Conservation (phyloP, 208 protist genomes). For the Crithidia brevicula region DNA sequence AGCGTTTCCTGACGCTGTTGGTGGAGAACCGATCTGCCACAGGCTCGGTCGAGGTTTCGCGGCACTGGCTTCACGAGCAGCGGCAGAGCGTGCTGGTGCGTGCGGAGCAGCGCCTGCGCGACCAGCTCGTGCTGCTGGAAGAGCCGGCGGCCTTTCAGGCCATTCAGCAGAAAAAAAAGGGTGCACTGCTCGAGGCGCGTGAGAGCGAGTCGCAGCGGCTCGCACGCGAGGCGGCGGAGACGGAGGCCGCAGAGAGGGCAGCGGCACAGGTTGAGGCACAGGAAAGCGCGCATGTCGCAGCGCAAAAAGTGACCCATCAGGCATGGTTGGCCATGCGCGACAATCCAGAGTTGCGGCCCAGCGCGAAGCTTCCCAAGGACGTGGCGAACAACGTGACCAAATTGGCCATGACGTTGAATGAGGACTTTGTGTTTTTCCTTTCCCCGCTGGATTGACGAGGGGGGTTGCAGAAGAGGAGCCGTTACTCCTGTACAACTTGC, state of each 20-base stretch:
- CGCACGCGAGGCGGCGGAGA: neutral
- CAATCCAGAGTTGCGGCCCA: constrained; percentile 10
- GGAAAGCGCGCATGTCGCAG: neutral
- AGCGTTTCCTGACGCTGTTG: constrained; percentile 8
- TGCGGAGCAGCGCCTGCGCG: constrained; percentile 27
- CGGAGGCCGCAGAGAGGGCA: neutral
- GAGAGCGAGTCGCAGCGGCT: neutral
- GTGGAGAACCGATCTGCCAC: constrained; percentile 9
- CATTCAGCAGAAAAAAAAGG: neutral
- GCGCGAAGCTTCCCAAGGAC: constrained; percentile 8
- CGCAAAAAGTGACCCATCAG: neutral
- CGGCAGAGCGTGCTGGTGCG: constrained; percentile 15
- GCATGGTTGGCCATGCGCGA: neutral
- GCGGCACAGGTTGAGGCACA: neutral
- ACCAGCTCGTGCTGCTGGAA: constrained; percentile 16
- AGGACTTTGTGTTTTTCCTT: constrained; percentile 30
- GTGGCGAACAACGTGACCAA: neutral
- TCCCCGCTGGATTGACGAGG: neutral
- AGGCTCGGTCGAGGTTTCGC: constrained; percentile 7
- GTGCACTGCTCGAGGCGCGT: neutral
- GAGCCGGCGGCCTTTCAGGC: constrained; percentile 7
- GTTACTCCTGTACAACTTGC: too few relatives aligned
- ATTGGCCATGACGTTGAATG: constrained; percentile 11
- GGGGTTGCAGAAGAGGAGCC: neutral
- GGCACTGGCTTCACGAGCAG: constrained; percentile 18